Evolutionary conservation across 2,329 filamentous ascomycete species (phyloP).

Genomic region (Thelonectria olida): DNA sequence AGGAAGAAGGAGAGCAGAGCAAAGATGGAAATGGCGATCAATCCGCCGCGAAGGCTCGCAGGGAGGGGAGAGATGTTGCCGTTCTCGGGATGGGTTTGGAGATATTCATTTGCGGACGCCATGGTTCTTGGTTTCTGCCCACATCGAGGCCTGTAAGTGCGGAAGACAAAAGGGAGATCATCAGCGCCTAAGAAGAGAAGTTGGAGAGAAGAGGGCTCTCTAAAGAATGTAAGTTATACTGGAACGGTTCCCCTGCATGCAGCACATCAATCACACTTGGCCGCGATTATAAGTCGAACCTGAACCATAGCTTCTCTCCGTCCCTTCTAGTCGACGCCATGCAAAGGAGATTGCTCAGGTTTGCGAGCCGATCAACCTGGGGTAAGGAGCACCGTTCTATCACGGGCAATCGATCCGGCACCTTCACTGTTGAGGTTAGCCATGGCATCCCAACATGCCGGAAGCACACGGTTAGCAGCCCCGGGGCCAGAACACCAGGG

Average conservation of each 20-base stretch:
- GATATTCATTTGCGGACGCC: conserved; percentile 16
- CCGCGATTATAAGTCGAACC: not conserved
- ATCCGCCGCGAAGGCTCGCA: conserved; percentile 31
- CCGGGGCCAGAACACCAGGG: not conserved
- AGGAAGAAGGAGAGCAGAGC: conserved; percentile 42
- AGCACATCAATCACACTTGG: not conserved
- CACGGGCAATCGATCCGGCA: not conserved
- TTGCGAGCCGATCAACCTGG: not conserved
- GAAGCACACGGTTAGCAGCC: not conserved
- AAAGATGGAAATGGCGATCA: conserved; percentile 41
- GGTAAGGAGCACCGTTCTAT: not conserved
- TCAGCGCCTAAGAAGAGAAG: not conserved
- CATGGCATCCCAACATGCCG: not conserved
- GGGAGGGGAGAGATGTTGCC: conserved; percentile 35
- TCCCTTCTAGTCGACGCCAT: not conserved
- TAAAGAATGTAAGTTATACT: not conserved
- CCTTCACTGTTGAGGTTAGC: not conserved
- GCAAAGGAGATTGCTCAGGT: not conserved
- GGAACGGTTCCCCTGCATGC: not conserved
- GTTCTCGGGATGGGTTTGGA: conserved; percentile 23
- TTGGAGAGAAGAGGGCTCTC: not conserved
- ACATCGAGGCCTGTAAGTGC: conserved; percentile 6
- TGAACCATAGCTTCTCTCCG: not conserved
- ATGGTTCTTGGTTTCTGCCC: conserved; percentile 13
- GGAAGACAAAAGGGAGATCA: not conserved